These are phyloP conservation scores for Hermanozyma aechmeae DNA, from an alignment of 805 yeast species.

Conservation along the genomic window DNA sequence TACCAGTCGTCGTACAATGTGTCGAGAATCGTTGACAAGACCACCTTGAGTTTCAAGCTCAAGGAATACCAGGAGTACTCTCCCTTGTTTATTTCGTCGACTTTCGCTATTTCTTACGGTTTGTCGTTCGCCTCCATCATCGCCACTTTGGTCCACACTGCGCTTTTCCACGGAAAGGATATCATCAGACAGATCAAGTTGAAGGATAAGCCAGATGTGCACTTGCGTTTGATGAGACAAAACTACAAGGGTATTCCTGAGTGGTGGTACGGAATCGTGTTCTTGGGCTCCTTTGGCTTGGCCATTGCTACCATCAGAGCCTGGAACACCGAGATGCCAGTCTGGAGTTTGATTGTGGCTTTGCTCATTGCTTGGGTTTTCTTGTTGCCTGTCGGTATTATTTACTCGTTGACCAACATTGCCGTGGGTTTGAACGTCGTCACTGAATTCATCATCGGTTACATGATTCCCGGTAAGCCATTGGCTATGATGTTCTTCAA, in stretches of 20 bases:
- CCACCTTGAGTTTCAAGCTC: slow-evolving; percentile 32
- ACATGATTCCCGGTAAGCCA: slow-evolving; percentile 25
- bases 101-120: slow-evolving; percentile 54
- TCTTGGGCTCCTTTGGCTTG: slow-evolving; percentile 21
- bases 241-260: slow-evolving; percentile 33
- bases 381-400: slow-evolving; percentile 31
- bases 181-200: slow-evolving; percentile 24
- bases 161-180: slow-evolving; percentile 48
- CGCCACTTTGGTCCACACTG: slow-evolving; percentile 50
- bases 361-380: slow-evolving; percentile 28
- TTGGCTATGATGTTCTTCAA: background rate
- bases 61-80: slow-evolving; percentile 48
- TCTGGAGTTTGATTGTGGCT: slow-evolving; percentile 31
- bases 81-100: slow-evolving; percentile 51
- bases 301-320: slow-evolving; percentile 28
- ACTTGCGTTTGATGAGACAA: slow-evolving; percentile 44
- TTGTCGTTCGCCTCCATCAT: slow-evolving; percentile 50
- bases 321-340: slow-evolving; percentile 35
- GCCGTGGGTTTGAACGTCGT: slow-evolving; percentile 34
- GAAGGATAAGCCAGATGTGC: slow-evolving; percentile 31
- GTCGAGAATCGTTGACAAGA: slow-evolving; percentile 32
- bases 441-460: slow-evolving; percentile 33
- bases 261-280: slow-evolving; percentile 31
- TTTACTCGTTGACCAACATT: slow-evolving; percentile 26
- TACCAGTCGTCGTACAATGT: slow-evolving; percentile 43